Evolutionary conservation across 2,329 filamentous ascomycete genomes (phyloP), one percentile per base, ranked within the genome.

Genomic region (Penicillium nordicum): DNA sequence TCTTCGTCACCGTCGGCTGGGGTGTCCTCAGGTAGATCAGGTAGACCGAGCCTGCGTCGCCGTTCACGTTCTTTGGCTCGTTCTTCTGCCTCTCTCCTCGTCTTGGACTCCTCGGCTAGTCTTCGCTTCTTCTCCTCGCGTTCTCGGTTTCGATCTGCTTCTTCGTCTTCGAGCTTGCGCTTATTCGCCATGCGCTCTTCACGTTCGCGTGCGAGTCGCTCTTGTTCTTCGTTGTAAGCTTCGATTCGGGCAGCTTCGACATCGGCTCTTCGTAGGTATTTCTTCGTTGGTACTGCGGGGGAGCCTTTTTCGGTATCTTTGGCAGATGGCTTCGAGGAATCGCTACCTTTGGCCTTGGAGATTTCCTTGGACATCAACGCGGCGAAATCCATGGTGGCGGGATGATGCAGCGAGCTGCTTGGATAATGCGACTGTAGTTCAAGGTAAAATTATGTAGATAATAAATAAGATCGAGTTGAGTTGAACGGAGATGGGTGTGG

Each of bases 351-450:
- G 64, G 87, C 82, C 74, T 94, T 95, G 68, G 89, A 85, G 69
- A 99, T 94, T 76, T 96, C 92, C 71, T 91, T 89, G 68, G 89
- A 86, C 90, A 99, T 96, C 46, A 99, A 80, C 36, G 91, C 85
- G 59, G 92, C 92, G 79, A 99, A 99, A 76, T 99, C 92, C 94
- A 99, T 99, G 64, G 59, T 80, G 70, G 57, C 34, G 41, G 34
- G 32, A 47, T 44, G 16, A 23, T 16, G 36, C 46, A 53, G 50
- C 34, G 6, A 43, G 29, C 34, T 45, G 47, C 32, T 11, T 14
- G n/a, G 21, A 37, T 25, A 34, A 21, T 46, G 30, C 23, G 29
- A 21, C n/a, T 10, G 5, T 25, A 29, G 12, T 14, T 40, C 29
- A 16, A 18, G n/a, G 18, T 10, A 10, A 29, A 27, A 41, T 5